Evolutionary conservation across 345 rosid genomes (phyloP), one percentile per base, ranked within the genome.

Genomic region (Syzygium grande): DNA sequence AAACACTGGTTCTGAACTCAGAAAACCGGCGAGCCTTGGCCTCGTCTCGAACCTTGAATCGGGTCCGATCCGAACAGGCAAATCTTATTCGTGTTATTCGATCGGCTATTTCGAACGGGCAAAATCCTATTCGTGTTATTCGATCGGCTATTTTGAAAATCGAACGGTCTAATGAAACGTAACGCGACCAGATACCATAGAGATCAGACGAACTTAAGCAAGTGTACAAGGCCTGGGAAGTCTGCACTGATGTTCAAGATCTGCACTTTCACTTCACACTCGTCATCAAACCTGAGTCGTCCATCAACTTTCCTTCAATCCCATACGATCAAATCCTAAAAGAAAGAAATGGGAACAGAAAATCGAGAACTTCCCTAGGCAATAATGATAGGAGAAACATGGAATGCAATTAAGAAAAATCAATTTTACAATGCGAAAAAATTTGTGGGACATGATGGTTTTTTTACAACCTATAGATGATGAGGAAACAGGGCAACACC

Each of bases 401-500:
- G 16, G 49, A 73, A 86, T 9, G 30, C 56, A n/a, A 58, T 59
- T 6, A 10, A 51, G 54, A 21, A 85, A 85, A 53, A 54, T 53
- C 9, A 55, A 51, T 52, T 86, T 49, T 49, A 38, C 29, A 73
- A 73, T 4, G 80, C 80, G 80, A 34, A 73, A 41, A 73, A 68
- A 30, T 73, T 34, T 38, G 80, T 73, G 49, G 46, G 46, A 34
- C 46, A 9, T 9, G 25, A 73, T 19, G 19, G 21, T 88, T 63
- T 85, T 79, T 80, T 79, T 86, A 88, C 88, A 61, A 83, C 85
- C 84, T 86, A 46, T 89, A 89, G 88, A 84, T 63, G 56, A 89
- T 84, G 25, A 86, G 88, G 55, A 89, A 89, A 85, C 90, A 89
- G 46, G 88, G 90, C 68, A 86, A 52, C 68, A 89, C 84, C 7